phyloP scores from a whole-genome alignment of 2,329 filamentous ascomycete species.

The Botrytis pseudocinerea region DNA sequence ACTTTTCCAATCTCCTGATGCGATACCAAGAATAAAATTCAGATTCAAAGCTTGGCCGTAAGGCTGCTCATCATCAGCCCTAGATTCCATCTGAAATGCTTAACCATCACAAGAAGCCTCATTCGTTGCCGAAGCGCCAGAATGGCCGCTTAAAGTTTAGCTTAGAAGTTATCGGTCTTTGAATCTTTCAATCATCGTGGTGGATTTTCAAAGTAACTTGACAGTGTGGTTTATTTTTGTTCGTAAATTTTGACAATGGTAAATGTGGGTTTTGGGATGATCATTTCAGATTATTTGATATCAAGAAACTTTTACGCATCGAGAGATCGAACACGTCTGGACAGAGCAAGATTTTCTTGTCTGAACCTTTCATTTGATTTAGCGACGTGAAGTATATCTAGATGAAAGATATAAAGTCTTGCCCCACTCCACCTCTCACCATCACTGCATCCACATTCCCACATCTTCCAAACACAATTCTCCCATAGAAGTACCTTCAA shows the following conservation, averaged over 20 bases:
- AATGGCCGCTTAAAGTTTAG: not conserved
- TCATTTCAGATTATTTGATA: not conserved
- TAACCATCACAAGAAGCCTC: not conserved
- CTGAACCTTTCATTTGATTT: not conserved
- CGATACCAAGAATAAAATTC: not conserved
- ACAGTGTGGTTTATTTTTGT: not conserved
- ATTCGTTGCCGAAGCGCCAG: not conserved
- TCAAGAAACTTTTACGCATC: not conserved
- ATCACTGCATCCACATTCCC: not conserved
- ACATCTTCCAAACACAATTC: not conserved
- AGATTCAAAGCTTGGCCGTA: not conserved
- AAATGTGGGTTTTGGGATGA: not conserved
- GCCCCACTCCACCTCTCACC: not conserved
- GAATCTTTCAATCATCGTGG: not conserved
- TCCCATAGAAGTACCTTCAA: not conserved
- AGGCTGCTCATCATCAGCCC: not conserved
- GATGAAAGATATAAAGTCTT: not conserved
- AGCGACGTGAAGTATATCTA: not conserved
- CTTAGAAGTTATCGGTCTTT: not conserved
- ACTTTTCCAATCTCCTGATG: not conserved
- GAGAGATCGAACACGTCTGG: not conserved
- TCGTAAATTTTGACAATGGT: not conserved
- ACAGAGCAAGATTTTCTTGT: not conserved
- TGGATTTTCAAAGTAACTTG: not conserved
- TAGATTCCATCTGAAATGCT: not conserved